phyloP scores from a whole-genome alignment of 2,329 filamentous ascomycete species.

The Aureobasidium sp. region DNA sequence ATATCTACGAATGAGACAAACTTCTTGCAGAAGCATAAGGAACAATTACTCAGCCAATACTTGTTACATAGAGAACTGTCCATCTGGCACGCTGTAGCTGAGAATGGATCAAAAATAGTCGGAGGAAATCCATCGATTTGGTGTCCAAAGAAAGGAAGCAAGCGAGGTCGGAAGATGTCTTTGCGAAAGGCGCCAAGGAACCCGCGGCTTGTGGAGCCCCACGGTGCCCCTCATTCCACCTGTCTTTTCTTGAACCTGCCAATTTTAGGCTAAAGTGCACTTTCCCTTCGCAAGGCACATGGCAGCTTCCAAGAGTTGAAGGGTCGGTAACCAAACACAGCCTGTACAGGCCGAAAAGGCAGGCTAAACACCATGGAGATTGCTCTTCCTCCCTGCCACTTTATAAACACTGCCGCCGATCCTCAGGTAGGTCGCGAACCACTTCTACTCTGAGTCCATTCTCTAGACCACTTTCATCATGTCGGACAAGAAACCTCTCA shows the following conservation, averaged over 20 bases:
- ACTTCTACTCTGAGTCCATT: background rate
- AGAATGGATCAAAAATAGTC: too few relatives aligned
- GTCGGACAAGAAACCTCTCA: slow-evolving; percentile 36
- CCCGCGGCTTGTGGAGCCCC: background rate
- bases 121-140: too few relatives aligned
- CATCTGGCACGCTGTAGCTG: background rate
- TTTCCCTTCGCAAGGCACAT: background rate
- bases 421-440: background rate
- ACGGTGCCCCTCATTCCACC: background rate
- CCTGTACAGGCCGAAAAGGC: background rate
- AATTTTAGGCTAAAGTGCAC: slow-evolving; percentile 5
- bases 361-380: background rate
- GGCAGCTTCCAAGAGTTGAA: background rate
- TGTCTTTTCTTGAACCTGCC: background rate
- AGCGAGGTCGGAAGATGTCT: background rate
- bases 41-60: too few relatives aligned
- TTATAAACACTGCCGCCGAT: slow-evolving; percentile 7
- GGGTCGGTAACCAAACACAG: background rate
- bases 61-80: background rate
- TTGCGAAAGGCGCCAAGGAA: background rate
- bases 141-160: background rate
- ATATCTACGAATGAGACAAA: background rate
- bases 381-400: background rate
- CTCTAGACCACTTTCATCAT: background rate
- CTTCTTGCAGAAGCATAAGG: background rate